Base-by-base conservation (phyloP, 768 basidiomycete species). In the Mycena chlorophos region DNA sequence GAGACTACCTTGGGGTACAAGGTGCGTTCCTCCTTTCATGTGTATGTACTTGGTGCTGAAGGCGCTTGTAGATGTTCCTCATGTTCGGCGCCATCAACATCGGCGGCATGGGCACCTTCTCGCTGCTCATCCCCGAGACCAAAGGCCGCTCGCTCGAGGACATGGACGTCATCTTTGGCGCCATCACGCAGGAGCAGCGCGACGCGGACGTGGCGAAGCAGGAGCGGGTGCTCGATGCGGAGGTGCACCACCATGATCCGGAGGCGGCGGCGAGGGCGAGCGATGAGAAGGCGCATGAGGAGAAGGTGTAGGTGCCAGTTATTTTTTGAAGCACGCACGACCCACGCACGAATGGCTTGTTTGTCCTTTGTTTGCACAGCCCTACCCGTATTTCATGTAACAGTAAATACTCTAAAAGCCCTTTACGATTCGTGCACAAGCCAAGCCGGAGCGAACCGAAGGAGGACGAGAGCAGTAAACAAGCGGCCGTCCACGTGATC, bases 11-110 rank as follows among this genome's bases (percentile, higher is more conserved):
- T 91, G 5, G 85, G 86, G 0, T 91, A 80, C 71, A 89, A 90
- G 58, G 58, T 60, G 20, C 2, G 39, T 30, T 20, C 29, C 5
- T 28, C 3, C 23, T 19, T 12, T 28, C n/a, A 17, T 17, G 23
- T n/a, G 3, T 4, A 3, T 1, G n/a, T 4, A 17, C 6, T 19
- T 17, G 1, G 20, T 2, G 34, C 2, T 20, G 20, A 51, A 16
- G 34, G 14, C 19, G 2, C 5, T 3, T 20, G 14, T 13, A 60
- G 71, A 73, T 90, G 49, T 91, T 90, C 75, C 69, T 91, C 63
- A 82, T 89, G 79, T 91, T 90, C 65, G 89, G 75, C 1, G 74
- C 88, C 22, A 80, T 91, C 69, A 89, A 91, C 70, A 75, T 90
- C 37, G 81, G 74, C 29, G 89, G 79, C 17, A 87, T 89, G 85